Base-by-base conservation (phyloP, 140 eudicot species). In the Cichorium intybus region DNA sequence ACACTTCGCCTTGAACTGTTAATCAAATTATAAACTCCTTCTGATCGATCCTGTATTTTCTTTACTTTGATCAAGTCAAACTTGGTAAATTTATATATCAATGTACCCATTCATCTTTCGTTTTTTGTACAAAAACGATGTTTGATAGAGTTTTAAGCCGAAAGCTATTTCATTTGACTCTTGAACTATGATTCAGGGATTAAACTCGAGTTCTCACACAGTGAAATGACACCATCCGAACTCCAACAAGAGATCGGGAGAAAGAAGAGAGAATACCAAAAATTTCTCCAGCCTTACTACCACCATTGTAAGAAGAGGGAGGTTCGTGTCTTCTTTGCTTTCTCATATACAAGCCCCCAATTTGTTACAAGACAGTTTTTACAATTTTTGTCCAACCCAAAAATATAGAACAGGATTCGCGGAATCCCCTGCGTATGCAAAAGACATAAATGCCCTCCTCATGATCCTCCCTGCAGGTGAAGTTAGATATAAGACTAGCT, bases 191-290 rank as follows among this genome's bases (percentile, higher is more conserved):
- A 57, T 26, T 55, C 78, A 81, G 87, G 72, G 78, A 57, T 81
- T 65, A 81, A 68, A 70, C 66, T 81, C 16, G 87, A 81, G 79
- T 74, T 81, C 64, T 77, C 83, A 15, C 63, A 35, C 12, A 63
- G 45, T 18, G 84, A 78, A 69, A 54, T 78, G 79, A 81, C 70
- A 15, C 83, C 81, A 6, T 59, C 43, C 0, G 68, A 77, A 51
- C 82, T 81, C 34, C 72, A 77, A 69, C 79, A 50, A 33, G 87
- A 77, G 70, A 78, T 81, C 56, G 70, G 62, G 45, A 70, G 73
- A 81, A 81, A 81, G 70, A 74, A 76, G 67, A 74, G 66, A 55
- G 87, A 81, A 70, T 77, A 68, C 70, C 84, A 77, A 56, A 41
- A 64, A 1, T 6, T 64, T 15, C 70, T 81, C 0, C 67, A 69